phyloP scores from a whole-genome alignment of 148 eudicot genomes.

The Polygonum maritimum region DNA sequence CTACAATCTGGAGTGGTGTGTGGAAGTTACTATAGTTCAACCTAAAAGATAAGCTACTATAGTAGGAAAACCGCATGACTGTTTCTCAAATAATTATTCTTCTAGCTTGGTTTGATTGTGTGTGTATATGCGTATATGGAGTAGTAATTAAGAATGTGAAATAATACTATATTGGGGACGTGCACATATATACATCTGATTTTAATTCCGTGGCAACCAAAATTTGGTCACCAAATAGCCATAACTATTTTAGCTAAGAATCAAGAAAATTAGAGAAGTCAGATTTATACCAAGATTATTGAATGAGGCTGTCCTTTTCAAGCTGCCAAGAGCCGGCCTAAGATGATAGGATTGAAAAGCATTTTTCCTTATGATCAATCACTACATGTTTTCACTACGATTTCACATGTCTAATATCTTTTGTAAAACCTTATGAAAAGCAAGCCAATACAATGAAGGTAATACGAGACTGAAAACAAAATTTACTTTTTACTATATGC shows the following conservation, averaged over 20 bases:
- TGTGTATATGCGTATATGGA: no score
- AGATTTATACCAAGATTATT: neutral
- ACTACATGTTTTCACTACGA: neutral
- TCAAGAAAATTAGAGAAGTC: neutral
- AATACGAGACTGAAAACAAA: neutral
- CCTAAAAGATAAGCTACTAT: no score
- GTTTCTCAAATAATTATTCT: no score
- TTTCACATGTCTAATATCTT: neutral
- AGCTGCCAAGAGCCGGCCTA: no score
- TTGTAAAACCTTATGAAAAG: neutral
- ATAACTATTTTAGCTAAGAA: neutral
- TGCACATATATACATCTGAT: no score
- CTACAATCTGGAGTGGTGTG: neutral
- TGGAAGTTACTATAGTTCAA: no score
- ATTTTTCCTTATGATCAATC: neutral
- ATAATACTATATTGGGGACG: no score
- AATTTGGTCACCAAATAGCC: conserved; percentile 6
- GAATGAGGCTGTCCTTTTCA: neutral
- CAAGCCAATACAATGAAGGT: neutral
- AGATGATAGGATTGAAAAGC: no score
- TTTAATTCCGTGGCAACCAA: neutral
- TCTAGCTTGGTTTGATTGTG: no score
- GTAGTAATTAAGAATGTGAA: no score
- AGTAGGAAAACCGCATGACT: no score
- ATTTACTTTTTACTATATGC: conserved; percentile 1